Conservation (phyloP, 768 basidiomycete genomes). For the Amanita fuliginea region DNA sequence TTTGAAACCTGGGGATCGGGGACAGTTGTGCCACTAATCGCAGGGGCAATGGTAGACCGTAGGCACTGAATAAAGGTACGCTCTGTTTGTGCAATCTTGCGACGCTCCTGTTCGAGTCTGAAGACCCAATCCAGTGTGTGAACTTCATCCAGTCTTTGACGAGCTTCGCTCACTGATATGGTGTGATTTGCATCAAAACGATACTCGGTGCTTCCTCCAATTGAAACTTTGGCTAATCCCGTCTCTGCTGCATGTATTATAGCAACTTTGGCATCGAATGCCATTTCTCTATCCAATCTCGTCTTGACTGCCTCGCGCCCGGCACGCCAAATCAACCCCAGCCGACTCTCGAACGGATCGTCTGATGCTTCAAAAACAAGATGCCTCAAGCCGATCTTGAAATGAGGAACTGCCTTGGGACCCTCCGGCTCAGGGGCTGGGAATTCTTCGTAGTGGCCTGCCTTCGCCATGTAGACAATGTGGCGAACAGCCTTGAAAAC, state of each 20-base stretch:
- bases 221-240: slow-evolving; percentile 14
- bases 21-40: slow-evolving; percentile 11
- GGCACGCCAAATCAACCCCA: slow-evolving; percentile 65
- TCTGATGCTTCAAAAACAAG: slow-evolving; percentile 74
- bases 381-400: slow-evolving; percentile 46
- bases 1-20: slow-evolving; percentile 34
- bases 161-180: slow-evolving; percentile 62
- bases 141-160: slow-evolving; percentile 51
- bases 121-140: slow-evolving; percentile 68
- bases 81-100: slow-evolving; percentile 40
- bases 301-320: slow-evolving; percentile 63
- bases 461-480: slow-evolving; percentile 42
- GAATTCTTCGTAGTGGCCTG: slow-evolving; percentile 40
- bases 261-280: slow-evolving; percentile 71
- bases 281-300: slow-evolving; percentile 66
- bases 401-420: slow-evolving; percentile 58
- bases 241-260: slow-evolving; percentile 40
- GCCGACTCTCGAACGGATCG: slow-evolving; percentile 68
- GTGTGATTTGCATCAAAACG: slow-evolving; percentile 56
- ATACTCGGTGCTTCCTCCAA: slow-evolving; percentile 31
- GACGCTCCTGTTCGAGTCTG: slow-evolving; percentile 35
- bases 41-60: slow-evolving; percentile 21
- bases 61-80: slow-evolving; percentile 33
- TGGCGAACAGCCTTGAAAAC: slow-evolving; percentile 69
- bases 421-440: slow-evolving; percentile 59